Percentiles rank a stretch among this genome's conserved stretches.
Evolutionary conservation across 2,329 filamentous ascomycete genomes (phyloP).

Genomic region (Pseudogymnoascus sp.): DNA sequence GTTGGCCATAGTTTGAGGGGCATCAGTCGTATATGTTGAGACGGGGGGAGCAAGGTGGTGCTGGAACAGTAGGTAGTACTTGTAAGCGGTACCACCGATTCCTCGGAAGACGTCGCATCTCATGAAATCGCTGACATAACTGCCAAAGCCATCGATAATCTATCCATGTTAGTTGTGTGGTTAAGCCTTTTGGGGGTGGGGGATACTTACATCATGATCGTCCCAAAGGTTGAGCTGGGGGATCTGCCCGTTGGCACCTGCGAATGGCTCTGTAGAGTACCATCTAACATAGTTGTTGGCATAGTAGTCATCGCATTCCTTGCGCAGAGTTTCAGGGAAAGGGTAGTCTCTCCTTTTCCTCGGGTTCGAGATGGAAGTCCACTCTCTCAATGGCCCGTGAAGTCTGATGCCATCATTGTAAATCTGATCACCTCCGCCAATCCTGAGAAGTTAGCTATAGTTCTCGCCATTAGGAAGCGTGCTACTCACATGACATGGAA

Average conservation of each 20-base stretch:
- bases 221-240: constrained; percentile 98
- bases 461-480: constrained; percentile 47
- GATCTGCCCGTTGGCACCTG: constrained; percentile 80
- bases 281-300: constrained; percentile 77
- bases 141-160: constrained; percentile 87
- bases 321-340: constrained; percentile 71
- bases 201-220: constrained; percentile 71
- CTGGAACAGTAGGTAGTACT: constrained; percentile 97
- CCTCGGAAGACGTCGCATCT: constrained; percentile 83
- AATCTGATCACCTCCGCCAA: constrained; percentile 91
- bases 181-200: constrained; percentile 30
- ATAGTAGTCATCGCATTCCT: constrained; percentile 83
- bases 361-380: constrained; percentile 78
- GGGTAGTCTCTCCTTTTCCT: constrained; percentile 69
- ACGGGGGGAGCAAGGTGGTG: constrained; percentile 80
- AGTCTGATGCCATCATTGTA: constrained; percentile 93
- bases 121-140: constrained; percentile 93
- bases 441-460: constrained; percentile 37
- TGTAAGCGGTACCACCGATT: constrained; percentile 85
- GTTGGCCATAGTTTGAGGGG: constrained; percentile 49
- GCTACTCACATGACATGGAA: constrained; percentile 77
- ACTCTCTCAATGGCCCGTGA: constrained; percentile 67
- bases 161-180: constrained; percentile 32
- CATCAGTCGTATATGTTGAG: constrained; percentile 71
- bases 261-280: constrained; percentile 81